Percentiles rank a stretch among this genome's conserved stretches.
These are phyloP conservation scores for Ophiostoma sp. DNA, from an alignment of 2,329 filamentous ascomycete genomes.

Conservation along the genomic window DNA sequence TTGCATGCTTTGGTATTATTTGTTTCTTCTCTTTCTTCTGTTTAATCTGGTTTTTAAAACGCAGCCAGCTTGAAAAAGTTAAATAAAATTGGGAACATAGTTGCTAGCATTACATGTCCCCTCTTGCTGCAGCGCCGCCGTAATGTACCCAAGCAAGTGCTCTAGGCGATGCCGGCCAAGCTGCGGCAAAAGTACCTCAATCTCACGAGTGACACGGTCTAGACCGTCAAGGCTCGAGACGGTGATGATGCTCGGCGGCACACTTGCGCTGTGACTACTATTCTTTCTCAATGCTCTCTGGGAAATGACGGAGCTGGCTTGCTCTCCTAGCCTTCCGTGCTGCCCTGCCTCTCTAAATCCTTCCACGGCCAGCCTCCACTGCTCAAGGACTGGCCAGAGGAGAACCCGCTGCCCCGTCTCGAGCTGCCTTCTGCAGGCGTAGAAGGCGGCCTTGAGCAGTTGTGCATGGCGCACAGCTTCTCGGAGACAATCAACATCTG, in stretches of 20 bases:
- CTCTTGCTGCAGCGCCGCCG: neutral
- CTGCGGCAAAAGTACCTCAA: neutral
- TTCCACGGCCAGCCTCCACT: constrained; percentile 15
- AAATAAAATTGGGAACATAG: constrained; percentile 10
- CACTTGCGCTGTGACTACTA: neutral
- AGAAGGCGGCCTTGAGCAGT: neutral
- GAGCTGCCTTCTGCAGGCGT: neutral
- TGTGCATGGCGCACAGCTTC: neutral
- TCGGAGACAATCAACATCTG: neutral
- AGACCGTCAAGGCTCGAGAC: neutral
- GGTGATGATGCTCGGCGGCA: neutral
- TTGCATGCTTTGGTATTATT: constrained; percentile 39
- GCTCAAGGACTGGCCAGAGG: constrained; percentile 8
- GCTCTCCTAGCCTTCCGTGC: neutral
- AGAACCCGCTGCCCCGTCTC: neutral
- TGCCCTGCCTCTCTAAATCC: neutral
- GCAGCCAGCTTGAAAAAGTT: neutral
- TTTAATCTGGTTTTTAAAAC: neutral
- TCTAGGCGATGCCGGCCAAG: constrained; percentile 17
- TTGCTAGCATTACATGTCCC: neutral
- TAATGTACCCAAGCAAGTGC: constrained; percentile 10
- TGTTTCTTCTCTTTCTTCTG: neutral
- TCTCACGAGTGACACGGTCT: neutral
- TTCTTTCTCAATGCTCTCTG: neutral
- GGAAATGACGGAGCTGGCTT: neutral